A percentile compares a stretch with the other conserved stretches of the same genome.
phyloP scores from a whole-genome alignment of 2,329 filamentous ascomycete species.

The Cladorrhinum sp. region DNA sequence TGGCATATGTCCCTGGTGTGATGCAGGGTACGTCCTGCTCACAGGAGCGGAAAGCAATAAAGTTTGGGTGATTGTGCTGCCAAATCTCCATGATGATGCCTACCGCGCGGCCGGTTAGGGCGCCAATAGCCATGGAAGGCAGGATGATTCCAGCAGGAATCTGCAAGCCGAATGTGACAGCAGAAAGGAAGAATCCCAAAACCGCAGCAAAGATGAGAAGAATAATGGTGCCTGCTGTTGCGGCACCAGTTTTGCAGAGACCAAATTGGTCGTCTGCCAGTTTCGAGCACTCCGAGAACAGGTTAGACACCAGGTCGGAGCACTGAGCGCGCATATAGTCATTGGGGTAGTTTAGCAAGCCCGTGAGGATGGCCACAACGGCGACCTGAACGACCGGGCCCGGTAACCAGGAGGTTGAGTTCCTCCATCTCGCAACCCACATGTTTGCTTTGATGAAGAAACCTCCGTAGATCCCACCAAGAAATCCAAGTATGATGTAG shows the following conservation, averaged over 20 bases:
- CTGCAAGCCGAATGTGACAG: conserved; percentile 88
- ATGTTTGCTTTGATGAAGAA: conserved; percentile 96
- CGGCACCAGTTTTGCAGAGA: conserved; percentile 82
- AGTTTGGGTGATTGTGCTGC: conserved; percentile 73
- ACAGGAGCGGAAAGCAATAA: conserved; percentile 75
- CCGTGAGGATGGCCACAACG: conserved; percentile 75
- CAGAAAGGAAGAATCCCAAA: conserved; percentile 79
- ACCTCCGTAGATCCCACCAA: conserved; percentile 91
- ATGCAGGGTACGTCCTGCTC: conserved; percentile 84
- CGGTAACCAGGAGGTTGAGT: conserved; percentile 61
- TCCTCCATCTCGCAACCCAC: conserved; percentile 77
- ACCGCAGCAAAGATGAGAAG: conserved; percentile 78
- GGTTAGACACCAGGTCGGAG: conserved; percentile 83
- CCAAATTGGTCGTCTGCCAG: conserved; percentile 82
- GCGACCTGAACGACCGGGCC: conserved; percentile 77
- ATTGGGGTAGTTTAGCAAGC: conserved; percentile 91
- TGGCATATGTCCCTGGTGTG: conserved; percentile 92
- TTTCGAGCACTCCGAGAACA: conserved; percentile 87
- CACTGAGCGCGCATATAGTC: conserved; percentile 93
- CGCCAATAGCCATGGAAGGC: conserved; percentile 93
- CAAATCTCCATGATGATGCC: conserved; percentile 88
- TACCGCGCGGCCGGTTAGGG: conserved; percentile 81
- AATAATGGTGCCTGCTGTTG: conserved; percentile 76
- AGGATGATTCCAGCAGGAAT: conserved; percentile 95
- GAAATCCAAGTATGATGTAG: conserved; percentile 78